Evolutionary conservation across 78 protist species (phyloP).

Genomic region (Bodo saltans): DNA sequence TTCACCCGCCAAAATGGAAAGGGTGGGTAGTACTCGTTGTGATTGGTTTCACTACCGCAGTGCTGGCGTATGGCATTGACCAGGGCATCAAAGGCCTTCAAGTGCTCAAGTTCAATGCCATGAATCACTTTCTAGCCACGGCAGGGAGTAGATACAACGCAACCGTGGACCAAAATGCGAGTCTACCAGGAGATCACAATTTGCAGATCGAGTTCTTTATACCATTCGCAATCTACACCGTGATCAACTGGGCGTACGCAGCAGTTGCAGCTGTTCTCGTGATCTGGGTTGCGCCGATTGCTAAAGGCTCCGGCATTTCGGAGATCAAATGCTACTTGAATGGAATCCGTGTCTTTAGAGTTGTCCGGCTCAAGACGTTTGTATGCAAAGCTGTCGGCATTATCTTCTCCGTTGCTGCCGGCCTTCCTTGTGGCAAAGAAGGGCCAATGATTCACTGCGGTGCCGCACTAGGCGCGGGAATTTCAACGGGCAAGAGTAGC

Average conservation of each 20-base stretch:
- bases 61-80: conserved; percentile 17
- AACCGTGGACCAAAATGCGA: too few relatives aligned
- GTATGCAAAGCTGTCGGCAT: conserved; percentile 50
- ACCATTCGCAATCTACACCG: not conserved
- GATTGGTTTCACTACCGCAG: conserved; percentile 12
- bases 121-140: not conserved
- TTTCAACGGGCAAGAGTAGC: conserved; percentile 67
- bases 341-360: conserved; percentile 73
- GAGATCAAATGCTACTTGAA: conserved; percentile 85
- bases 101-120: not conserved
- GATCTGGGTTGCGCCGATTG: conserved; percentile 3
- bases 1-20: not conserved
- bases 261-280: not conserved
- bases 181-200: too few relatives aligned
- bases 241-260: not conserved
- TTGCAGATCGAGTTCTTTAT: not conserved
- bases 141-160: not conserved
- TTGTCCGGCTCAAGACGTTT: conserved; percentile 68
- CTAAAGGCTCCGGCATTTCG: conserved; percentile 25
- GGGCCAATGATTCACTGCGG: conserved; percentile 88
- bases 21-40: not conserved
- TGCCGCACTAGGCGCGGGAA: conserved; percentile 66
- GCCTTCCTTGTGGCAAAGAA: conserved; percentile 74
- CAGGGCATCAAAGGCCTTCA: not conserved
- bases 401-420: conserved; percentile 53